A percentile compares a stretch with the other conserved stretches of the same genome.
These are phyloP conservation scores for Linnemannia elongata DNA, from an alignment of 192 early-diverging fungal species.

Conservation along the genomic window DNA sequence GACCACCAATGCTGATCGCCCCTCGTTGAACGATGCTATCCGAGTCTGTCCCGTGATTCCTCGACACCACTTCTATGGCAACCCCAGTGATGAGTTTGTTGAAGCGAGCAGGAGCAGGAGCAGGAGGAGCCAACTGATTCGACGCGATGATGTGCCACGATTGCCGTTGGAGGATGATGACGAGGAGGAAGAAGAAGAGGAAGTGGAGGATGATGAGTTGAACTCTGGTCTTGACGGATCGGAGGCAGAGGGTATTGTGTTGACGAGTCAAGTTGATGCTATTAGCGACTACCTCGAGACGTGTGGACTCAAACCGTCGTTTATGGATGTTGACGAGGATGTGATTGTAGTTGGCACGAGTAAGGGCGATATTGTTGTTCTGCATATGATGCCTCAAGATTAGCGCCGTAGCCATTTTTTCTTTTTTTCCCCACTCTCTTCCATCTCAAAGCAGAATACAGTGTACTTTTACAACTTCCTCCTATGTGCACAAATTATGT, in stretches of 20 bases:
- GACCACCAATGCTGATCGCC: slow-evolving; percentile 50
- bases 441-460: background rate
- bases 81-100: background rate
- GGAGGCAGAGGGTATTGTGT: slow-evolving; percentile 23
- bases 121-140: background rate
- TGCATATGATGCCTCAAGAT: slow-evolving; percentile 35
- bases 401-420: background rate
- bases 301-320: slow-evolving; percentile 51
- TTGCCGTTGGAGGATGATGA: background rate
- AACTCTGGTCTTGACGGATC: background rate
- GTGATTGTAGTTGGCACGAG: slow-evolving; percentile 50
- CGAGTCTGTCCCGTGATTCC: slow-evolving; percentile 40
- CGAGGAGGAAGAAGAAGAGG: background rate
- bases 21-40: slow-evolving; percentile 37
- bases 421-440: background rate
- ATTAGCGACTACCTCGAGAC: slow-evolving; percentile 29
- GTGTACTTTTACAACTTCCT: background rate
- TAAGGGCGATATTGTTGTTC: slow-evolving; percentile 49
- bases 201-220: background rate
- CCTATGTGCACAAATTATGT: background rate
- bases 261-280: slow-evolving; percentile 33
- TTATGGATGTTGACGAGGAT: slow-evolving; percentile 55
- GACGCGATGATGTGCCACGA: background rate
- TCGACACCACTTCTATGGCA: background rate
- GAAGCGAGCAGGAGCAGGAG: background rate